These are phyloP conservation scores for Trichoderma aggressivum DNA, from an alignment of 2,329 filamentous ascomycete species.

Conservation along the genomic window DNA sequence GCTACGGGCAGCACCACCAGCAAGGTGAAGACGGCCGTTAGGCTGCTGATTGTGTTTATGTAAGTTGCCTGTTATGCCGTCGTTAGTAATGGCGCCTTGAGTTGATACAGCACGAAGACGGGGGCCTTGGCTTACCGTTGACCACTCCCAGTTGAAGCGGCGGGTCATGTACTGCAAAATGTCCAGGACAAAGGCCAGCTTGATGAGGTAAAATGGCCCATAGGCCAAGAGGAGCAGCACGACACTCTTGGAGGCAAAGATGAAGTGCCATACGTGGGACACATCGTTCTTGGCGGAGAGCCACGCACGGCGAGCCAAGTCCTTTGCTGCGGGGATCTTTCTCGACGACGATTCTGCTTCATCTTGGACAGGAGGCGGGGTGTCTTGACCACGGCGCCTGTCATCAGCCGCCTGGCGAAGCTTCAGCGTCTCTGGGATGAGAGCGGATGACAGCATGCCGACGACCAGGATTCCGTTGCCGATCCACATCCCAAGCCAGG, in stretches of 20 bases:
- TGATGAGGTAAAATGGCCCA: constrained; percentile 28
- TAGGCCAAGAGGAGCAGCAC: constrained; percentile 38
- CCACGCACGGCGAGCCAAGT: constrained; percentile 24
- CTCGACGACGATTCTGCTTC: constrained; percentile 1
- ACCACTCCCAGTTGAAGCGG: constrained; percentile 49
- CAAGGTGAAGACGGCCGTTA: constrained; percentile 37
- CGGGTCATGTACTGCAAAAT: constrained; percentile 53
- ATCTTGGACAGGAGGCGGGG: not conserved
- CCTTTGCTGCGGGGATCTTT: constrained; percentile 12
- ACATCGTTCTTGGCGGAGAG: constrained; percentile 32
- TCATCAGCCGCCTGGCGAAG: constrained; percentile 32
- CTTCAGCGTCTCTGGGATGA: constrained; percentile 43
- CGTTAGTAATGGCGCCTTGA: not conserved
- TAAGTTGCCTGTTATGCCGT: constrained; percentile 36
- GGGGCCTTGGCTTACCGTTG: constrained; percentile 28
- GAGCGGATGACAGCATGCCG: constrained; percentile 29
- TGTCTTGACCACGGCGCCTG: constrained; percentile 16
- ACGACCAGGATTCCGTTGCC: constrained; percentile 32
- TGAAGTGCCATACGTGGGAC: constrained; percentile 38
- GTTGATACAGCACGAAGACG: not conserved
- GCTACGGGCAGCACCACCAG: constrained; percentile 37
- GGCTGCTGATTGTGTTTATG: constrained; percentile 38
- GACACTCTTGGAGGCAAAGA: constrained; percentile 38
- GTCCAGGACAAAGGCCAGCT: constrained; percentile 32
- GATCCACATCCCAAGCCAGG: constrained; percentile 41